Base-by-base conservation (phyloP, 2,329 filamentous ascomycete genomes). In the Proliferodiscus dingleyae region DNA sequence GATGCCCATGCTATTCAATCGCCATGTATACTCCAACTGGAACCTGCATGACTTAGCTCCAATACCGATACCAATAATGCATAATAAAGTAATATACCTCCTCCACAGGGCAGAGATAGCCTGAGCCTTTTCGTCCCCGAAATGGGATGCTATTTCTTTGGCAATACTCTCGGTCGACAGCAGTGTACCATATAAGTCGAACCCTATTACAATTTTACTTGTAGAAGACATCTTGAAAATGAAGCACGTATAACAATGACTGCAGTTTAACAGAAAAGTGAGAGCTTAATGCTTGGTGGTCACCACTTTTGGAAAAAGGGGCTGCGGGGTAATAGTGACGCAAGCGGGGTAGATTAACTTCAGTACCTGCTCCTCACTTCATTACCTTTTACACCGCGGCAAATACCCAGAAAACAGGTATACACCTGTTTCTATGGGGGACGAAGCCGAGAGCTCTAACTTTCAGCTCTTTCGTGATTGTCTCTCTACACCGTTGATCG, bases 1-100 rank as follows among this genome's bases (percentile, higher is more conserved):
- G 43, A 71, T 68, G 85, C 85, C 74, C 85, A 89, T 89, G 70
- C 79, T 83, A 58, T 82, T 89, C 53, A 84, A 66, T 41, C 85
- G 71, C 83, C 83, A 89, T 30, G 85, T 87, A 57, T 89, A 90
- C 64, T 89, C 85, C 7, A 89, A 69, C 63, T 89, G 85, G 58
- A 83, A 83, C 23, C 23, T 37, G 15, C 5, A 24, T 8, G 10
- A 9, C 43, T 33, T 4, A 32, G 28, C 33, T 8, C 13, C 7
- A 3, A 22, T 4, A 4, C 15, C 2, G 13, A 2, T 45, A 59
- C 26, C 50, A 45, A 11, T 10, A 37, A 4, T n/a, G 10, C 2
- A 11, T 4, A 5, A 37, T n/a, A 11, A 38, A 18, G 8, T 3
- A 28, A 36, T 41, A 28, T 24, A 53, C 53, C 75, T 73, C 45